Evolutionary conservation across 495 filamentous ascomycete genomes (phyloP).

Genomic region (Podospora anserina): DNA sequence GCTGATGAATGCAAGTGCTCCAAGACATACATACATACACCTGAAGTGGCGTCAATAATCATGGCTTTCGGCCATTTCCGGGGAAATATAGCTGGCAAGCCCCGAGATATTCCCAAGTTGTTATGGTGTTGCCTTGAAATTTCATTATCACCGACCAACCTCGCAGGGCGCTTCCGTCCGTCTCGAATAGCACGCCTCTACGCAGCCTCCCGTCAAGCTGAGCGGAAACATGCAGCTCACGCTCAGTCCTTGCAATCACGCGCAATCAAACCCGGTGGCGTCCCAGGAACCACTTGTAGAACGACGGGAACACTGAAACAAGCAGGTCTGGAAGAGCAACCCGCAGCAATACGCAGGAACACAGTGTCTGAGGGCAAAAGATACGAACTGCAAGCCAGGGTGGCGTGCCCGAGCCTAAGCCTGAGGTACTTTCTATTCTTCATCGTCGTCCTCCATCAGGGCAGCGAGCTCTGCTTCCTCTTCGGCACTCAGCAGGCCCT

Average conservation of each 20-base stretch:
- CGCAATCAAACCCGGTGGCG: constrained; percentile 18
- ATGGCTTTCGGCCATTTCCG: constrained; percentile 8
- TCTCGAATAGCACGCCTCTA: neutral
- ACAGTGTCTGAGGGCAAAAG: neutral
- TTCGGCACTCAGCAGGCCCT: constrained; percentile 64
- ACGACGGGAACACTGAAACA: constrained; percentile 7
- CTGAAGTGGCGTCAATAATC: neutral
- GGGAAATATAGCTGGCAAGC: neutral
- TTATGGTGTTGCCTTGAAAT: neutral
- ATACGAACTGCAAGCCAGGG: neutral
- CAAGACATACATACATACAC: constrained; percentile 9
- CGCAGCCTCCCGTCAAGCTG: constrained; percentile 12
- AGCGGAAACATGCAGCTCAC: constrained; percentile 14
- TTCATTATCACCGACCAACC: neutral
- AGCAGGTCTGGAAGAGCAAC: neutral
- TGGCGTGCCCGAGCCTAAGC: neutral
- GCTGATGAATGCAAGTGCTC: neutral
- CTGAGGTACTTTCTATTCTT: constrained; percentile 15
- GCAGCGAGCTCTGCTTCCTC: constrained; percentile 86
- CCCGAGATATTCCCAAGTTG: neutral
- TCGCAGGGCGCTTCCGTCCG: constrained; percentile 2
- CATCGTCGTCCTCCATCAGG: constrained; percentile 72
- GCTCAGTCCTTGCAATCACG: constrained; percentile 20
- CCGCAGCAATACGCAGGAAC: neutral
- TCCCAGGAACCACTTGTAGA: constrained; percentile 16